These are phyloP conservation scores for Silene coronaria DNA, from an alignment of 179 eudicot genomes.

Conservation along the genomic window DNA sequence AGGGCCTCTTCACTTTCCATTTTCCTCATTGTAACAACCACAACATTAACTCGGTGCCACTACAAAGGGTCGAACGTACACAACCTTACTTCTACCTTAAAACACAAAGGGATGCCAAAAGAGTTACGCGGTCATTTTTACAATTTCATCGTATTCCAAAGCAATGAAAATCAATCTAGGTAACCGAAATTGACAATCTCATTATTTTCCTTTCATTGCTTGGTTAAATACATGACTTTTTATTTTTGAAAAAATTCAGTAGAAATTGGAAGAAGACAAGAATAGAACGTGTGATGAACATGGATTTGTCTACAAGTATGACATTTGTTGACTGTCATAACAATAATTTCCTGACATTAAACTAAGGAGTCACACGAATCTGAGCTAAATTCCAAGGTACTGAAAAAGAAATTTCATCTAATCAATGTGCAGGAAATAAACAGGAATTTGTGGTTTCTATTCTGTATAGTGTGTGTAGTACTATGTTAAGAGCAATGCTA, in stretches of 20 bases:
- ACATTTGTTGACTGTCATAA: conserved; percentile 5
- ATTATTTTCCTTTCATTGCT: background rate
- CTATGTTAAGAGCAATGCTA: too few species aligned
- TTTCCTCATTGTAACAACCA: background rate
- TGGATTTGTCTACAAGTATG: conserved; percentile 4
- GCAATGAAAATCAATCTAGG: background rate
- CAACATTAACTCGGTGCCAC: too few species aligned
- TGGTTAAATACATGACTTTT: background rate
- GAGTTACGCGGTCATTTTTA: too few species aligned
- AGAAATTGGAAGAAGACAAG: conserved; percentile 14
- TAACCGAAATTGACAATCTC: background rate
- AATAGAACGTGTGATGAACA: conserved; percentile 22
- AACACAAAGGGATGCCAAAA: too few species aligned
- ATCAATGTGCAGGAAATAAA: background rate
- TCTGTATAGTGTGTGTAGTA: background rate
- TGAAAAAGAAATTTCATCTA: background rate
- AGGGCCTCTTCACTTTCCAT: background rate
- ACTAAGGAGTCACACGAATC: background rate
- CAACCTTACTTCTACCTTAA: too few species aligned
- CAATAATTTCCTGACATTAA: conserved; percentile 8
- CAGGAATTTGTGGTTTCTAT: conserved; percentile 5
- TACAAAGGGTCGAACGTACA: too few species aligned
- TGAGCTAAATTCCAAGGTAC: conserved; percentile 7
- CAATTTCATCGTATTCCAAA: too few species aligned
- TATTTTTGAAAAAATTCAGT: background rate